Base-by-base conservation (phyloP, 1,139 yeast species). In the Taphrina sp. region DNA sequence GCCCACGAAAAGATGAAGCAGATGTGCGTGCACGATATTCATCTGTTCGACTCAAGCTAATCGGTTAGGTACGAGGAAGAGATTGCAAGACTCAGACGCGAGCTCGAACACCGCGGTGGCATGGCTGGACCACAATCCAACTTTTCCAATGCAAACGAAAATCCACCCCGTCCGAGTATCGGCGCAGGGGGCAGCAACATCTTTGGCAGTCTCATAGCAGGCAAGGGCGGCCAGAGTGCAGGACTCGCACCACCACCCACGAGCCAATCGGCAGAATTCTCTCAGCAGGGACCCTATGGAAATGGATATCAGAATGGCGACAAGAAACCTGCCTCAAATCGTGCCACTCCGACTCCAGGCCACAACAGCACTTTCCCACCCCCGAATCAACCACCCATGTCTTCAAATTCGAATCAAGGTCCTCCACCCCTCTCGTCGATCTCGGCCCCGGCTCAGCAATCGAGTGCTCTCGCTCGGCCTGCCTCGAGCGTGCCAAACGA, bases 1-100 rank as follows among this genome's bases (percentile, higher is more conserved):
- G 94, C 95, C 45, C 97, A 92, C 72, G 78, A 95, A 64, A 87
- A 88, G 69, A 87, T 92, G 79, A 90, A 90, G 73, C 97, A 90
- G 66, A 90, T 94, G 47, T 62, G 53, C 4, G 62, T 23, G 5
- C 44, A n/a, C n/a, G n/a, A n/a, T n/a, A n/a, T n/a, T n/a, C n/a
- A n/a, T n/a, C n/a, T n/a, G n/a, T n/a, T 14, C 17, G 20, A n/a
- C 7, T 14, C n/a, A 28, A 28, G 2, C 1, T 2, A 10, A 16
- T 8, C 17, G 7, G 29, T n/a, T 35, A 62, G 65, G 37, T 92
- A 92, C 70, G 96, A 90, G 70, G 95, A 87, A 66, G 97, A 92
- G 70, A 86, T 92, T 61, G 76, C 81, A 68, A 78, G 95, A 62
- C 77, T 90, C 69, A 88, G 90, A 70, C 82, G 85, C 59, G 96